These are phyloP conservation scores for Hysterium pulicare DNA, from an alignment of 2,329 filamentous ascomycete genomes.

Conservation along the genomic window DNA sequence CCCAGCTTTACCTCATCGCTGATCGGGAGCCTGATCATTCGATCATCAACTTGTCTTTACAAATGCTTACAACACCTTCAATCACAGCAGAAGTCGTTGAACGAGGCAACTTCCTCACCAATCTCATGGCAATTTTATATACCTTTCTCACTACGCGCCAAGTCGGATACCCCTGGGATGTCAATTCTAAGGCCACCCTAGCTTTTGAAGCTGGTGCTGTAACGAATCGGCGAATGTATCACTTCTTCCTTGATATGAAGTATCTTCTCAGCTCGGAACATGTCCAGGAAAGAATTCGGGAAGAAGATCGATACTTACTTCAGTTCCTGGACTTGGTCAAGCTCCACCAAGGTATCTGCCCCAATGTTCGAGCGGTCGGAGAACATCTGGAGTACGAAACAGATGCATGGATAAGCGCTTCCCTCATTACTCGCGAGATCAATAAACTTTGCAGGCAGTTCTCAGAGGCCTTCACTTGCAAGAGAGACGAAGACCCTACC, in stretches of 20 bases:
- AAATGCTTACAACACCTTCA: constrained; percentile 94
- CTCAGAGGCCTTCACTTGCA: constrained; percentile 76
- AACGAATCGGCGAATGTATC: constrained; percentile 92
- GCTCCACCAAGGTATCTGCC: constrained; percentile 94
- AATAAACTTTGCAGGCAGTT: constrained; percentile 88
- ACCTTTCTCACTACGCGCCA: constrained; percentile 95
- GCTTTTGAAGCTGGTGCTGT: constrained; percentile 94
- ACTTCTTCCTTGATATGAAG: constrained; percentile 93
- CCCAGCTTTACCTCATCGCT: constrained; percentile 91
- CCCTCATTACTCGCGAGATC: constrained; percentile 89
- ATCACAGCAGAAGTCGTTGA: constrained; percentile 96
- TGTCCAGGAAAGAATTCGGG: constrained; percentile 79
- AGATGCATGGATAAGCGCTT: constrained; percentile 96
- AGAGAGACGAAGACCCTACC: constrained; percentile 60
- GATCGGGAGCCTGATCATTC: constrained; percentile 97
- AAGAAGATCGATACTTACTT: constrained; percentile 80
- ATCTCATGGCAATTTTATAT: constrained; percentile 92
- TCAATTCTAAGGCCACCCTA: constrained; percentile 79
- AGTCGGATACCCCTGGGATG: constrained; percentile 88
- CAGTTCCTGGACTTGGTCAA: constrained; percentile 96
- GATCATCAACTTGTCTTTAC: constrained; percentile 94
- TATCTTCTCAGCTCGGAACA: constrained; percentile 86
- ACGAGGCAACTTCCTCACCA: constrained; percentile 91
- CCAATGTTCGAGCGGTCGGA: constrained; percentile 84
- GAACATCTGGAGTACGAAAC: constrained; percentile 98